phyloP scores from a whole-genome alignment of 208 protist species.

The Spongospora subterranea region DNA sequence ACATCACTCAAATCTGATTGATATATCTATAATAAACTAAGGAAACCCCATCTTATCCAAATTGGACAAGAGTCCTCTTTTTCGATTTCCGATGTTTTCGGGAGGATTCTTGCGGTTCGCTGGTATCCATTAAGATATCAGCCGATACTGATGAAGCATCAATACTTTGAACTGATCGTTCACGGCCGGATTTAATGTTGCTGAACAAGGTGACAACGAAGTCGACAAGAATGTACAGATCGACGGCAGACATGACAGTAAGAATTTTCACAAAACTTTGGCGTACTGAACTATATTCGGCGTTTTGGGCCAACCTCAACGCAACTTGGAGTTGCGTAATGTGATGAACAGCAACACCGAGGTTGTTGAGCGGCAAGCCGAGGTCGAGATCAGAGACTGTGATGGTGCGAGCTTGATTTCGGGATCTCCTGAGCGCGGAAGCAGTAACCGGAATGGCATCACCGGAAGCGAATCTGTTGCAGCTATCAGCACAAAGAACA shows the following conservation, averaged over 20 bases:
- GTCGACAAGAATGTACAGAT: constrained; percentile 48
- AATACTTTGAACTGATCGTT: background rate
- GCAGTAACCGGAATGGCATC: constrained; percentile 9
- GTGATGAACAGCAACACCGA: background rate
- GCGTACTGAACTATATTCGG: background rate
- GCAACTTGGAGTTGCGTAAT: background rate
- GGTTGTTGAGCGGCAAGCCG: constrained; percentile 8
- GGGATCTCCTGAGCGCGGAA: background rate
- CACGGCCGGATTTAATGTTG: background rate
- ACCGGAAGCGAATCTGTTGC: background rate
- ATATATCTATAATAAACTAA: too few species aligned
- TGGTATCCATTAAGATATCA: background rate
- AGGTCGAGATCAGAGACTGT: constrained; percentile 16
- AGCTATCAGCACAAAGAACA: background rate
- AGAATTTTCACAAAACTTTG: background rate
- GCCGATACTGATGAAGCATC: background rate
- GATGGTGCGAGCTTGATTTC: background rate
- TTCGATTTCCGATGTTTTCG: background rate
- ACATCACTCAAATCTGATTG: too few species aligned
- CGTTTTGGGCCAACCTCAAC: background rate
- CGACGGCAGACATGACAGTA: background rate
- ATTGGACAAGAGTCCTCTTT: constrained; percentile 10
- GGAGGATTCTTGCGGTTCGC: background rate
- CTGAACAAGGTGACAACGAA: background rate
- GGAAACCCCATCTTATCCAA: too few species aligned